phyloP scores from a whole-genome alignment of 306 rosid species.

The Abrus pulchellus region DNA sequence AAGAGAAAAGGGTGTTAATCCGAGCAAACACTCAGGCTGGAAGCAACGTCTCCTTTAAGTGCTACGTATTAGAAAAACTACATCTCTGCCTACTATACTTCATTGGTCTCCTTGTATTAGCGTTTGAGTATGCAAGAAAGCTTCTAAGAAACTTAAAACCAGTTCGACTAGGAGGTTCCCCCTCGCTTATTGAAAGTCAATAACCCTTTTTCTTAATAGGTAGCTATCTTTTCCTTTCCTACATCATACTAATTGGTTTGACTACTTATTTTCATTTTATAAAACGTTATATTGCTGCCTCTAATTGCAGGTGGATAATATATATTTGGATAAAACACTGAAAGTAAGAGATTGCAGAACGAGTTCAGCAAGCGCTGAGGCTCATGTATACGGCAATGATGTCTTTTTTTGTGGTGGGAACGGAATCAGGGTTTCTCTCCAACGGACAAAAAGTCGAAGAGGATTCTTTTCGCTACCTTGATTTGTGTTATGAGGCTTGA shows the following conservation, averaged over 20 bases:
- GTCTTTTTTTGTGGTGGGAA: slow-evolving; percentile 27
- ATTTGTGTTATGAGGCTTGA: slow-evolving; percentile 29
- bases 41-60: slow-evolving; percentile 48
- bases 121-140: slow-evolving; percentile 59
- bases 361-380: slow-evolving; percentile 42
- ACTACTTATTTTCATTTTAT: not conserved
- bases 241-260: not conserved
- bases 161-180: slow-evolving; percentile 68
- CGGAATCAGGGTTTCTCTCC: not conserved
- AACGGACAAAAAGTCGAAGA: slow-evolving; percentile 26
- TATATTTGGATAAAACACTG: slow-evolving; percentile 7
- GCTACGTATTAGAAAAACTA: slow-evolving; percentile 56
- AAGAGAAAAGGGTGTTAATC: slow-evolving; percentile 52
- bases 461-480: not conserved
- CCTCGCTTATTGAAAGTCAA: slow-evolving; percentile 43
- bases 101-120: slow-evolving; percentile 65
- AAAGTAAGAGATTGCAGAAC: slow-evolving; percentile 17
- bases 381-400: slow-evolving; percentile 29
- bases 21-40: slow-evolving; percentile 58
- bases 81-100: slow-evolving; percentile 63
- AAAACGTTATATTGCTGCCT: not conserved
- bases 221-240: slow-evolving; percentile 31
- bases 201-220: slow-evolving; percentile 45
- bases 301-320: slow-evolving; percentile 46
- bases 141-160: slow-evolving; percentile 67